Base-by-base conservation (phyloP, 495 filamentous ascomycete species). In the Mytilinidion resinicola region DNA sequence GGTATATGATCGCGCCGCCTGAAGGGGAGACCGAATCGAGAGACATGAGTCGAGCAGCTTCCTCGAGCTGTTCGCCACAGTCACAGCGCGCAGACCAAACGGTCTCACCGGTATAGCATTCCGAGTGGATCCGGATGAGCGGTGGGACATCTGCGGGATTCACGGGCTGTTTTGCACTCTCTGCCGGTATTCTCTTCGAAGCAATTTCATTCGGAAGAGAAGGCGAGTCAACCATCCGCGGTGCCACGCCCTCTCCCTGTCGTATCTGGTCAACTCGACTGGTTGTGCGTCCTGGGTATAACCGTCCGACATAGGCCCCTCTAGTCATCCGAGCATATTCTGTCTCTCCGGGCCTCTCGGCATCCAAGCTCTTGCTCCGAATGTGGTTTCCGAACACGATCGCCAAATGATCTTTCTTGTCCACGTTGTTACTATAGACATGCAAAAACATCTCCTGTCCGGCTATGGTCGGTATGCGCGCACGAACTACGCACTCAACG, bases 71-170 rank as follows among this genome's bases (percentile, higher is more conserved):
- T 72, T 97, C 95, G 30, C 93, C 93, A 70, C 93, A 99, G 72
- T 99, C 93, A 71, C 93, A 99, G 5, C 93, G 83, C 21, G 95
- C 92, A 0, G 89, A 95, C 93, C 93, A 97, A 0, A 92, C 92
- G 0, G 92, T 97, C 76, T 99, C 93, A 12, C 93, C 93, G 0
- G 93, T 99, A 71, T 99, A 99, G 76, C 93, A 99, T 70, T 99
- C 93, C 8, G 88, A 93, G 71, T 99, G 93, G 71, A 99, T 97
- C 54, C 93, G 80, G 14, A 97, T 91, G 38, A 97, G 76, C 0
- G 95, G 91, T 1, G 71, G 54, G 3, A 72, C 53, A 3, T 25
- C 30, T 15, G 53, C 36, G 14, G 51, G 44, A 34, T 17, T 25
- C 0, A 35, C 20, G 34, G 43, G 0, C 12, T 57, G 46, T 20